phyloP scores from a whole-genome alignment of 345 rosid genomes.

The Viola odorata region DNA sequence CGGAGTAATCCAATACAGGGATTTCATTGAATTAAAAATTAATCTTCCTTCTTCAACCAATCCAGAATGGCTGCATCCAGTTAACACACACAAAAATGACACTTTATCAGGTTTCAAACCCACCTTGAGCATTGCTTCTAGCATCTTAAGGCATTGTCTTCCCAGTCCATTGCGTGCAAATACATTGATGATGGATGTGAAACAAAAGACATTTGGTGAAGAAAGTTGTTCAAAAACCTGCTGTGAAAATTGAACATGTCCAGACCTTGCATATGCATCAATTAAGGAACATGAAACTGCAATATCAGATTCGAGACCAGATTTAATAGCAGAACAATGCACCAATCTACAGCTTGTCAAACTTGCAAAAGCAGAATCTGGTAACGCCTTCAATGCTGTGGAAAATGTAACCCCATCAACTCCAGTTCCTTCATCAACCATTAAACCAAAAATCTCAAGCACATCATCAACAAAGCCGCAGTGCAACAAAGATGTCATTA shows the following conservation, averaged over 20 bases:
- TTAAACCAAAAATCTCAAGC: conserved; percentile 60
- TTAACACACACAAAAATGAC: conserved; percentile 54
- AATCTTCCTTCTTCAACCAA: conserved; percentile 64
- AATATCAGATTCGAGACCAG: conserved; percentile 45
- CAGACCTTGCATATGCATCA: conserved; percentile 62
- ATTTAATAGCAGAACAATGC: conserved; percentile 55
- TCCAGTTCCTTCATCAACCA: conserved; percentile 71
- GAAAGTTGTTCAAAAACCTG: conserved; percentile 43
- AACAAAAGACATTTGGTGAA: conserved; percentile 60
- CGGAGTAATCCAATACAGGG: conserved; percentile 41
- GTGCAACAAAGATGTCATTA: conserved; percentile 60
- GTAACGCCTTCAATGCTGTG: conserved; percentile 56
- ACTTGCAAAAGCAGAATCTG: conserved; percentile 32
- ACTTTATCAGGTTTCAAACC: conserved; percentile 66
- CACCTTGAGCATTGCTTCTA: conserved; percentile 46
- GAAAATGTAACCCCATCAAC: conserved; percentile 62
- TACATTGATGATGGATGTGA: conserved; percentile 58
- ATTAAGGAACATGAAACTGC: conserved; percentile 75
- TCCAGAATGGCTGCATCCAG: conserved; percentile 71
- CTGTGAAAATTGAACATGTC: conserved; percentile 44
- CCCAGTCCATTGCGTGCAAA: conserved; percentile 68
- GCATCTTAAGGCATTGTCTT: conserved; percentile 46
- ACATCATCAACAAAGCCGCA: conserved; percentile 51
- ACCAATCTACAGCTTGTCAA: conserved; percentile 40
- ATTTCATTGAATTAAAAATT: conserved; percentile 42